Conservation (phyloP, 495 filamentous ascomycete species). For the Talaromyces wortmannii region DNA sequence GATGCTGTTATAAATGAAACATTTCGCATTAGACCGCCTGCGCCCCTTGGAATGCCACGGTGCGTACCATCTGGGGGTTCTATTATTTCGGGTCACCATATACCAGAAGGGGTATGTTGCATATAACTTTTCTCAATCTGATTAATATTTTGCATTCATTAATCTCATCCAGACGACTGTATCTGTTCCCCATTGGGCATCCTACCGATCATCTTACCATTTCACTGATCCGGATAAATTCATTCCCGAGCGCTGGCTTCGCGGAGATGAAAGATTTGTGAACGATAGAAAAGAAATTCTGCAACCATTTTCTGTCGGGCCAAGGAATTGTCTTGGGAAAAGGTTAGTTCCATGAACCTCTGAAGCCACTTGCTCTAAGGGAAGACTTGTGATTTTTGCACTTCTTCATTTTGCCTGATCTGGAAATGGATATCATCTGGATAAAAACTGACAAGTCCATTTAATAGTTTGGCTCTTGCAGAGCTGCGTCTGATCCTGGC, state of each 20-base stretch:
- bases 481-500: slow-evolving; percentile 32
- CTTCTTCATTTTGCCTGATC: background rate
- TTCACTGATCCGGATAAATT: slow-evolving; percentile 30
- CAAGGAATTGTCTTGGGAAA: slow-evolving; percentile 30
- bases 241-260: slow-evolving; percentile 41
- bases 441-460: too few relatives aligned
- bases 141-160: background rate
- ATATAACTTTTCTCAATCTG: too few relatives aligned
- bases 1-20: too few relatives aligned
- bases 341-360: slow-evolving; percentile 18
- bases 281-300: slow-evolving; percentile 19
- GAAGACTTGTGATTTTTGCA: background rate
- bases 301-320: slow-evolving; percentile 32
- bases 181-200: slow-evolving; percentile 30
- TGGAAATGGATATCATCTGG: too few relatives aligned
- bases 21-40: too few relatives aligned
- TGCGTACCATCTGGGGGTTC: too few relatives aligned
- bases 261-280: slow-evolving; percentile 12
- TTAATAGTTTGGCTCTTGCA: slow-evolving; percentile 37
- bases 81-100: too few relatives aligned
- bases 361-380: background rate
- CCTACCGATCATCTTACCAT: slow-evolving; percentile 28
- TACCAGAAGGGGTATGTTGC: too few relatives aligned
- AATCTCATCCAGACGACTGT: slow-evolving; percentile 24
- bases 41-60: too few relatives aligned